A percentile compares a stretch with the other conserved stretches of the same genome.
These are phyloP conservation scores for Fusarium compactum DNA, from an alignment of 2,329 filamentous ascomycete genomes.

Conservation along the genomic window DNA sequence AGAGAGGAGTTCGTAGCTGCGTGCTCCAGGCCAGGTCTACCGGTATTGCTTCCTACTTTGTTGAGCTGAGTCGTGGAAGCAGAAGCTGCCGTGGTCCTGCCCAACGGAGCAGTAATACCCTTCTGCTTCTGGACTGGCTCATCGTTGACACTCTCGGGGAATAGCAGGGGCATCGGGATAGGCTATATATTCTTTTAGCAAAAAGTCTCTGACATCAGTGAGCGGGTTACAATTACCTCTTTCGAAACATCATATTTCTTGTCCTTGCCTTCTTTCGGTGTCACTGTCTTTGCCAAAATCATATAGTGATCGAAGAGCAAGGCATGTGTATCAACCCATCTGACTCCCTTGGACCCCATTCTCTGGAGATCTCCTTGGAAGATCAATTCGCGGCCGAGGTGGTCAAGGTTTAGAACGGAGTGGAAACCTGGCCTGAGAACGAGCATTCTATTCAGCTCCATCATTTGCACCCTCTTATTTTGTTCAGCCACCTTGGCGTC, in stretches of 20 bases:
- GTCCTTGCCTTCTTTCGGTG: conserved; percentile 75
- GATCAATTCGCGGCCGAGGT: conserved; percentile 91
- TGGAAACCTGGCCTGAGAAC: conserved; percentile 90
- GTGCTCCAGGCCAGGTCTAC: conserved; percentile 73
- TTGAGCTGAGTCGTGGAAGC: conserved; percentile 69
- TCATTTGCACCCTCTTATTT: conserved; percentile 88
- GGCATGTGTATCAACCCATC: conserved; percentile 93
- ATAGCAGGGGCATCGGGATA: conserved; percentile 95
- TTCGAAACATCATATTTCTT: conserved; percentile 96
- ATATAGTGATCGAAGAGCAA: conserved; percentile 97
- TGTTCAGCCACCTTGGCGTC: conserved; percentile 93
- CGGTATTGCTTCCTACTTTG: conserved; percentile 65
- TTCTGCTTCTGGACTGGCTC: conserved; percentile 89
- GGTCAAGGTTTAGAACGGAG: conserved; percentile 89
- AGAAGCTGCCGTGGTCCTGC: conserved; percentile 71
- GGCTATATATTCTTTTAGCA: conserved; percentile 63
- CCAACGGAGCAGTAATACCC: conserved; percentile 73
- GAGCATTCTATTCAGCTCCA: conserved; percentile 85
- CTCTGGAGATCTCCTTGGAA: conserved; percentile 90
- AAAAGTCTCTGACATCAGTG: not conserved
- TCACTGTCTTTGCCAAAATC: conserved; percentile 85
- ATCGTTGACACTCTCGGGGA: conserved; percentile 92
- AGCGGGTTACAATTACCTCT: conserved; percentile 67
- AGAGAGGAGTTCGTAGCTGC: conserved; percentile 75
- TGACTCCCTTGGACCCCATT: conserved; percentile 88